phyloP scores from a whole-genome alignment of 2,329 filamentous ascomycete species.

The Curvularia spicifera region DNA sequence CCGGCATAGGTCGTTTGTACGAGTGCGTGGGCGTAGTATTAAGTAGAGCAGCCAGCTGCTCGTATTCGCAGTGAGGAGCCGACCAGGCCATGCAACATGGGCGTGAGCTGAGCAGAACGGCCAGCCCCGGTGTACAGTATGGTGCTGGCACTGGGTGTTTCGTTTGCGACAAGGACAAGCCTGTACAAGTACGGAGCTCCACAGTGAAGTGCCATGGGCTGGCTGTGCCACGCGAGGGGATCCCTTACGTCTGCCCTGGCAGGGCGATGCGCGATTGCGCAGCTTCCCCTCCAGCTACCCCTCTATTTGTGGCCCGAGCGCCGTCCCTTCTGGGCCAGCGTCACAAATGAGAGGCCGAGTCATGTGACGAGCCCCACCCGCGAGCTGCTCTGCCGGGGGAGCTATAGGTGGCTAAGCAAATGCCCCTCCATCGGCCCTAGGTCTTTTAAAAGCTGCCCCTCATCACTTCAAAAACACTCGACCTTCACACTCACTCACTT shows the following conservation, averaged over 20 bases:
- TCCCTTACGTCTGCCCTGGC: slow-evolving; percentile 17
- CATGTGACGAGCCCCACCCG: slow-evolving; percentile 16
- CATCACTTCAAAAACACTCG: slow-evolving; percentile 22
- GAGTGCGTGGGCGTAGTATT: not conserved
- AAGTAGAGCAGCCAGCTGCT: slow-evolving; percentile 1
- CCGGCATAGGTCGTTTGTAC: not conserved
- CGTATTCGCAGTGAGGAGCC: slow-evolving; percentile 16
- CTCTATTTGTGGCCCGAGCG: slow-evolving; percentile 21
- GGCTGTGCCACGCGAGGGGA: not conserved
- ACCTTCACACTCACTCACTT: slow-evolving; percentile 18
- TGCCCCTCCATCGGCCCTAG: slow-evolving; percentile 21
- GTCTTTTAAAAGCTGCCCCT: slow-evolving; percentile 26
- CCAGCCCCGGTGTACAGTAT: not conserved
- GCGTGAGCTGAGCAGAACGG: not conserved
- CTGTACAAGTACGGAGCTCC: not conserved
- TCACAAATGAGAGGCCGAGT: slow-evolving; percentile 14
- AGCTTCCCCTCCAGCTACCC: slow-evolving; percentile 20
- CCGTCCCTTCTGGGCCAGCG: slow-evolving; percentile 5
- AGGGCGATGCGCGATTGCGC: slow-evolving; percentile 9
- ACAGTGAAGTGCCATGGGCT: not conserved
- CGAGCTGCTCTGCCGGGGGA: slow-evolving; percentile 18
- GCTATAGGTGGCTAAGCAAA: slow-evolving; percentile 19
- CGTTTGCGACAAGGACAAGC: too few species aligned
- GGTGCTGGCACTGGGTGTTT: not conserved
- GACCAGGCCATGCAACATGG: slow-evolving; percentile 1